Base-by-base conservation (phyloP, 306 rosid species). In the Acacia crassicarpa region DNA sequence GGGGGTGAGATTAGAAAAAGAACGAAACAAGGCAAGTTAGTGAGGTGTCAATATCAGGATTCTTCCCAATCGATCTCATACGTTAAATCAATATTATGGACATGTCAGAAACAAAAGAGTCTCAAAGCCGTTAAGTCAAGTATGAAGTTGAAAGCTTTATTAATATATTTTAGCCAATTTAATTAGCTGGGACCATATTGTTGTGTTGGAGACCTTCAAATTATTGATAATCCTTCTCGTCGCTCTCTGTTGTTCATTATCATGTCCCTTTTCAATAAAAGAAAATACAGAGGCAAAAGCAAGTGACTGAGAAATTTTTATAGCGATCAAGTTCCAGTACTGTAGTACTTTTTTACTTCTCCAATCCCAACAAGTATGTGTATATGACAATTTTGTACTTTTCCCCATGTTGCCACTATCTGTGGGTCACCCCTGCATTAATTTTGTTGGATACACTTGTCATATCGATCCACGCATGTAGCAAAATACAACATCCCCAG, bases 141-240 rank as follows among this genome's bases (percentile, higher is more conserved):
- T 46, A 71, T 25, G 79, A 70, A 78, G 25, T 74, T 20, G 46
- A 76, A 12, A 81, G 84, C 43, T 66, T 62, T 11, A 62, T 25
- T 48, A 48, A 12, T 27, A 82, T 67, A 82, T 81, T 70, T 65
- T 12, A 77, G 82, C 80, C 27, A 67, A 66, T 63, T 32, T 51
- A 51, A 25, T 48, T 14, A 70, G 58, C 27, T 35, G 87, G 90
- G 89, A 67, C 89, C 86, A 53, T 23, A 40, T 23, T 65, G 46
- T 73, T 80, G 51, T 46, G 15, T 72, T 66, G 44, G 44, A 53
- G n/a, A 14, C 4, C 27, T 87, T 76, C 78, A 78, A 82, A 75
- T 84, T 65, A 9, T 46, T 58, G 53, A 79, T 79, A 82, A 1
- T 19, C 19, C 59, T 19, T 19, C 27, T 56, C 12, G 27, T 56